Base-by-base conservation (phyloP, 169 alveolate genomes). In the Plasmodium sp. region DNA sequence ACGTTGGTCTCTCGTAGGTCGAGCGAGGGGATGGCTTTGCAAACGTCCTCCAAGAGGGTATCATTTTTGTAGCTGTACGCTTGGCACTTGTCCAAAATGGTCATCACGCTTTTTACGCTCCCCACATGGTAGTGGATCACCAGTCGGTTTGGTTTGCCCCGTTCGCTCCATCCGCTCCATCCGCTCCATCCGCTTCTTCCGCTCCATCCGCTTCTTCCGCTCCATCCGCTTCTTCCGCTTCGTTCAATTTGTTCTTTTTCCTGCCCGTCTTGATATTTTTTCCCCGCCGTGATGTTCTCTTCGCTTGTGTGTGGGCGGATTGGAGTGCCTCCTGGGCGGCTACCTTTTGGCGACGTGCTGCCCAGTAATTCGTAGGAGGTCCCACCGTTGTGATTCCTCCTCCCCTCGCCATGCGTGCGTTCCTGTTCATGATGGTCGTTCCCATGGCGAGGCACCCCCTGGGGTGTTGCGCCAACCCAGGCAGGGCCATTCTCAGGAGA, bases 21-120 rank as follows among this genome's bases (percentile, higher is more conserved):
- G 16, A 54, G 39, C n/a, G 27, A 34, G 18, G 43, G 43, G 36
- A 83, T 0, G n/a, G 6, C 0, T 18, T 45, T 18, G 22, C 39
- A 33, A 39, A 86, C 56, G 14, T 86, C 93, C 14, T 45, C 93
- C 79, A 22, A 67, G 7, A 86, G 16, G 27, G 31, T 45, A n/a
- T 5, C 39, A 39, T 86, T 77, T 31, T 18, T 43, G 71, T 86
- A 86, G n/a, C 77, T 86, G 22, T 86, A 86, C 45, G 79, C 82
- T 77, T 77, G 48, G 41, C 93, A 86, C 36, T 86, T 86, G 10
- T 45, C 43, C 43, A 86, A 75, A 31, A 86, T 86, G 14, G 33
- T 51, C 27, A 77, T 56, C 16, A 86, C 16, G 31, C 67, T 18
- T 33, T 48, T 34, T 10, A 75, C n/a, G 45, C 33, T 75, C 31